Conservation (phyloP, 345 rosid species). For the Microcos paniculata region DNA sequence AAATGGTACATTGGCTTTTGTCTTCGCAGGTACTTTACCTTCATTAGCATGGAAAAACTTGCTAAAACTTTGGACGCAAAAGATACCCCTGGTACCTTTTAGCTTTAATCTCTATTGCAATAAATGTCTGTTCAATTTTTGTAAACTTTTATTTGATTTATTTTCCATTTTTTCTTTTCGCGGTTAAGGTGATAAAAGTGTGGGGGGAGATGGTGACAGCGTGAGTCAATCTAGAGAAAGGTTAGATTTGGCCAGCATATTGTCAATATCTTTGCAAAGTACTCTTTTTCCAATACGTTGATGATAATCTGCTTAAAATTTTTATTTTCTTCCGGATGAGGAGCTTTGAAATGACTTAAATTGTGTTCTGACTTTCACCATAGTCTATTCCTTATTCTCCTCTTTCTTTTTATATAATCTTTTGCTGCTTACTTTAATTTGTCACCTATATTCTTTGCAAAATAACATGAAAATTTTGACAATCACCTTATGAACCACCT, state of each 20-base stretch:
- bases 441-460: neutral
- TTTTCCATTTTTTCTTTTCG: neutral
- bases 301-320: neutral
- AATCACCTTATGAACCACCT: neutral
- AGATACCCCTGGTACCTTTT: slow-evolving; percentile 37
- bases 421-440: neutral
- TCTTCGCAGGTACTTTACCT: slow-evolving; percentile 64
- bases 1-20: neutral
- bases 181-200: neutral
- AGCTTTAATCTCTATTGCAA: neutral
- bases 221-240: neutral
- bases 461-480: neutral
- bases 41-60: slow-evolving; percentile 71
- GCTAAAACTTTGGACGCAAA: slow-evolving; percentile 47
- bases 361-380: neutral
- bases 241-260: neutral
- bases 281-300: neutral
- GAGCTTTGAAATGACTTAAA: slow-evolving; percentile 27
- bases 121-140: neutral
- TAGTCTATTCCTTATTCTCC: neutral
- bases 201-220: neutral
- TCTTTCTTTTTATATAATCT: neutral
- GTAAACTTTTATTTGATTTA: neutral
- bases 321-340: no score
- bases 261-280: neutral